phyloP scores from a whole-genome alignment of 2,329 filamentous ascomycete genomes.

The Aspergillus clavatus region DNA sequence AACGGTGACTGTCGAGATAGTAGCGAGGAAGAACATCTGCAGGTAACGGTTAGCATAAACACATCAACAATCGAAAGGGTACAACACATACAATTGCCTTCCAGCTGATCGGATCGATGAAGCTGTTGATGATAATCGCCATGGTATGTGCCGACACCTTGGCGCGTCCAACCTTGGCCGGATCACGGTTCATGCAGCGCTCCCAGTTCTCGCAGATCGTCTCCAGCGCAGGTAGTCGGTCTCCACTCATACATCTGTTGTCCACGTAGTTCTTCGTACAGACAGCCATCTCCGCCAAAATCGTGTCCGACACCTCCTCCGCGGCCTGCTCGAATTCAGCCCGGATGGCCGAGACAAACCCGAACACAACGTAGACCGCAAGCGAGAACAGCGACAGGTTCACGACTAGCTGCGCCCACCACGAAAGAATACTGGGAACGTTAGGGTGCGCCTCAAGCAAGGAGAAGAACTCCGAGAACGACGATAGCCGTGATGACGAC shows the following conservation, averaged over 20 bases:
- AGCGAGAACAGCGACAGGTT: constrained; percentile 47
- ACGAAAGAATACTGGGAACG: constrained; percentile 61
- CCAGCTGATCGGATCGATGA: constrained; percentile 83
- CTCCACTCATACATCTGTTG: constrained; percentile 67
- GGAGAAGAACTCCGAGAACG: constrained; percentile 51
- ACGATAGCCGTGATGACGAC: constrained; percentile 30
- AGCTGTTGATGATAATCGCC: constrained; percentile 88
- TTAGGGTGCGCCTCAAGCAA: constrained; percentile 62
- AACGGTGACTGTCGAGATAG: constrained; percentile 48
- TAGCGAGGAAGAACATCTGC: constrained; percentile 37
- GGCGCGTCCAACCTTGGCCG: constrained; percentile 69
- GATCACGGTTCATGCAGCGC: constrained; percentile 80
- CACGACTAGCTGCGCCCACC: constrained; percentile 58
- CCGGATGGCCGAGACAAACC: constrained; percentile 64
- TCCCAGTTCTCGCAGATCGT: constrained; percentile 74
- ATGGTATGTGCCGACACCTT: constrained; percentile 81
- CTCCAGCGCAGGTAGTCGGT: constrained; percentile 67
- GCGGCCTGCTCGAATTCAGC: constrained; percentile 71
- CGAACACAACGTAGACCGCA: constrained; percentile 61
- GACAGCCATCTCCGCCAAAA: constrained; percentile 66
- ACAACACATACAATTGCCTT: constrained; percentile 62
- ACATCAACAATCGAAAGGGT: background rate
- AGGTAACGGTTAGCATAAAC: constrained; percentile 13
- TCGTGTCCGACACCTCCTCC: constrained; percentile 61
- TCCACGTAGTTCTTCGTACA: constrained; percentile 69